phyloP scores from a whole-genome alignment of 768 basidiomycete genomes.

The Boletus pseudopeckii region DNA sequence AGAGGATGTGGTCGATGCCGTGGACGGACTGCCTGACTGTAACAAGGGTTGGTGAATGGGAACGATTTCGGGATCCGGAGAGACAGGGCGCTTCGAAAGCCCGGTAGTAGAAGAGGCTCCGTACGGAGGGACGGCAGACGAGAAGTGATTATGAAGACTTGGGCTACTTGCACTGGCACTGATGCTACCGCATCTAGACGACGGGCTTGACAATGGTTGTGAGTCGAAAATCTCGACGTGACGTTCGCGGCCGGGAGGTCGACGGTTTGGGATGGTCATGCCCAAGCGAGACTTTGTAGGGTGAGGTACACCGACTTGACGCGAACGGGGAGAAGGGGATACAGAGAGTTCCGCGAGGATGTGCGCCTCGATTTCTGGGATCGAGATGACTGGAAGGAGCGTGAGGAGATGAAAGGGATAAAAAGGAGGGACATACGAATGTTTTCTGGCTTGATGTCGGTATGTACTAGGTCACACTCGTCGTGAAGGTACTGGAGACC shows the following conservation, averaged over 20 bases:
- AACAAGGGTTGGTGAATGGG: slow-evolving; percentile 10
- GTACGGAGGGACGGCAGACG: slow-evolving; percentile 7
- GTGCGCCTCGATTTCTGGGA: slow-evolving; percentile 75
- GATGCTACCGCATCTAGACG: slow-evolving; percentile 30
- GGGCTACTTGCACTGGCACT: slow-evolving; percentile 28
- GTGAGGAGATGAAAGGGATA: slow-evolving; percentile 12
- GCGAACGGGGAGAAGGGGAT: slow-evolving; percentile 71
- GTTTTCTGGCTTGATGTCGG: slow-evolving; percentile 94
- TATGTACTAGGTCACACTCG: slow-evolving; percentile 90
- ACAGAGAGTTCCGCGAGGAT: slow-evolving; percentile 64
- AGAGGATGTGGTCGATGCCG: slow-evolving; percentile 41
- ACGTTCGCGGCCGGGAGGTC: slow-evolving; percentile 44
- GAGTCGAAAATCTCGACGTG: slow-evolving; percentile 83
- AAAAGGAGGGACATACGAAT: slow-evolving; percentile 64
- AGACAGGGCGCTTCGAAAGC: slow-evolving; percentile 7
- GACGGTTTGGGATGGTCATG: slow-evolving; percentile 57
- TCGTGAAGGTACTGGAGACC: slow-evolving; percentile 91
- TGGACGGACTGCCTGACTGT: slow-evolving; percentile 37
- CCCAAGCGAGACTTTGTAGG: slow-evolving; percentile 61
- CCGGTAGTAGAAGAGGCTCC: slow-evolving; percentile 25
- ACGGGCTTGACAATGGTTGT: slow-evolving; percentile 66
- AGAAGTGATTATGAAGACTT: slow-evolving; percentile 18
- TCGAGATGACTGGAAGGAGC: slow-evolving; percentile 61
- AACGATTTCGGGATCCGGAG: not conserved
- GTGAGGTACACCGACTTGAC: slow-evolving; percentile 75